Evolutionary conservation across 2,329 filamentous ascomycete species (phyloP).

Genomic region (Ampelomyces quisqualis): DNA sequence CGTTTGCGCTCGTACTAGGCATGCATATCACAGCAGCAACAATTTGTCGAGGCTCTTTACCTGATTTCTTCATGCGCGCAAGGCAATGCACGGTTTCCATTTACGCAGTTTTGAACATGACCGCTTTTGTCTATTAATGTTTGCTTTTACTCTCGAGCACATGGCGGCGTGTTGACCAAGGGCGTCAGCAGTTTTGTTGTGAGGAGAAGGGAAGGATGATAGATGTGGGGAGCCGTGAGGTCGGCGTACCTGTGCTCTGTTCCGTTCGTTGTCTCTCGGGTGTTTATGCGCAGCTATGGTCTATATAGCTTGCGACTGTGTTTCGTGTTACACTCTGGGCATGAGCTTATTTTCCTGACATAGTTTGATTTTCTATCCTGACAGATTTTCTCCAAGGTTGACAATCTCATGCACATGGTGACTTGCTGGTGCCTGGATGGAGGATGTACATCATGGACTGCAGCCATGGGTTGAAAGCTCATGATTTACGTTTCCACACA

Average conservation of each 20-base stretch:
- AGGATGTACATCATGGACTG: too few species aligned
- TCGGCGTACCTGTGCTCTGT: neutral
- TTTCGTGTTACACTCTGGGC: neutral
- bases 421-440: too few species aligned
- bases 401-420: too few species aligned
- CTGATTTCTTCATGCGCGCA: conserved; percentile 1
- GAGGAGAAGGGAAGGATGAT: conserved; percentile 2
- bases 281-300: too few species aligned
- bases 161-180: conserved; percentile 11
- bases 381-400: too few species aligned
- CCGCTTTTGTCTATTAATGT: conserved; percentile 12
- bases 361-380: too few species aligned
- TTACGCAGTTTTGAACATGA: conserved; percentile 11
- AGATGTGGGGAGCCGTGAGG: neutral
- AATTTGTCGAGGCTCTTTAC: conserved; percentile 5
- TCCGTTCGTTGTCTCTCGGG: neutral
- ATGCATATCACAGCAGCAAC: conserved; percentile 1
- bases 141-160: conserved; percentile 5
- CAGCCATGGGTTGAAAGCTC: too few species aligned
- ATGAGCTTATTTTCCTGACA: too few species aligned
- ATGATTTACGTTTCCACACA: too few species aligned
- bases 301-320: too few species aligned
- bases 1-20: conserved; percentile 3
- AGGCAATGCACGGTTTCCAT: conserved; percentile 9
- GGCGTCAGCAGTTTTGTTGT: conserved; percentile 9